Base-by-base conservation (phyloP, 179 eudicot species). In the Pouteria campechiana region DNA sequence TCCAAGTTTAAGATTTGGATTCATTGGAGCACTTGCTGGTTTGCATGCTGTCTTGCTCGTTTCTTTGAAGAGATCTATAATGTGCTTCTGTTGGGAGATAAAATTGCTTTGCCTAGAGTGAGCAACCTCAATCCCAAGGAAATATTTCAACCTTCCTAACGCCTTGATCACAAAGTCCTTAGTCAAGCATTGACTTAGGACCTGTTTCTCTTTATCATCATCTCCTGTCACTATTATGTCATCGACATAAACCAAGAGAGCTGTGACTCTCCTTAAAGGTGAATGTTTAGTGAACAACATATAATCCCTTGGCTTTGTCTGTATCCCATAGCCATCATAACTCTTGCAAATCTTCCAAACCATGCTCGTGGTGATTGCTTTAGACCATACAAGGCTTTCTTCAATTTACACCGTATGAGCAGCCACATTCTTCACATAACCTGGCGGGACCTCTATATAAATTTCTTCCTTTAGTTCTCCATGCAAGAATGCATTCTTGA, bases 121-220 rank as follows among this genome's bases (percentile, higher is more conserved):
- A 11, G 55, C 46, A n/a, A 39, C 37, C 19, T 50, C 37, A 25
- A 38, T 39, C 2, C 46, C 46, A 2, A 37, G 27, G 12, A 50
- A 47, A 20, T 38, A 50, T 17, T 18, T 8, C 35, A 50, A 17
- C 9, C 1, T 15, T 2, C 22, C 54, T 2, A 48, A 22, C 8
- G 22, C 54, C 32, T 35, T 48, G 21, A 35, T 47, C 17, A 35
- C 44, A 37, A 49, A 36, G 35, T 15, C 44, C 34, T 23, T 15
- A 25, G 32, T 37, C 36, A 49, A 25, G 5, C n/a, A 9, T 16
- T 19, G 1, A 10, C 17, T 49, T 9, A 49, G 17, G n/a, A n/a
- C n/a, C n/a, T n/a, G n/a, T n/a, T n/a, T n/a, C n/a, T n/a, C n/a
- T n/a, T n/a, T 1, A 3, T 5, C 13, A 15, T 9, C 17, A 34